A percentile compares a stretch with the other conserved stretches of the same genome.
Evolutionary conservation across 352 stramenopile species (phyloP).

Genomic region (Phytophthora macrochlamydospora): DNA sequence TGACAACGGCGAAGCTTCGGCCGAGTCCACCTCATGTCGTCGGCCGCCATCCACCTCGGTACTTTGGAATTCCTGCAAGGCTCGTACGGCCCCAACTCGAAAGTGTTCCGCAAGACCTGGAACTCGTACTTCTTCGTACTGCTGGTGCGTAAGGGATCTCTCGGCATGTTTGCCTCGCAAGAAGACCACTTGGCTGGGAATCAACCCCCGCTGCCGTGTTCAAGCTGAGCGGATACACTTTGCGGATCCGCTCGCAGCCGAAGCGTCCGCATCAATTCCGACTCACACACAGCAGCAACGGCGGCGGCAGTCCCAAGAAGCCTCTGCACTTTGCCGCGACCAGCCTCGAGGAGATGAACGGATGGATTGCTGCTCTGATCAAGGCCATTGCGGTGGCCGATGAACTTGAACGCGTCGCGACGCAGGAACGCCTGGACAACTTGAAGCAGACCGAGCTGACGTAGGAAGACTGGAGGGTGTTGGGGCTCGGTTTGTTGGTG

Average conservation of each 20-base stretch:
- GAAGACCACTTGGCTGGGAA: conserved; percentile 48
- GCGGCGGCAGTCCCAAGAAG: conserved; percentile 47
- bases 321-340: conserved; percentile 57
- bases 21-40: conserved; percentile 29
- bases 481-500: background rate
- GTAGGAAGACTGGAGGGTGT: background rate
- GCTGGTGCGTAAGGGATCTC: conserved; percentile 71
- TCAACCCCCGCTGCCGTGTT: conserved; percentile 62
- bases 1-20: conserved; percentile 22
- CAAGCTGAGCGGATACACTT: conserved; percentile 71
- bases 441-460: background rate
- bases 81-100: conserved; percentile 38
- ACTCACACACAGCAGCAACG: conserved; percentile 46
- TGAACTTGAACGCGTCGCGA: conserved; percentile 42
- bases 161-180: conserved; percentile 66
- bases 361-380: conserved; percentile 65
- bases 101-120: conserved; percentile 72
- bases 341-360: conserved; percentile 74
- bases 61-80: conserved; percentile 60
- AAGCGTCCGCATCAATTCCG: conserved; percentile 70
- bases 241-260: conserved; percentile 71
- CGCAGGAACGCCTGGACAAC: conserved; percentile 9
- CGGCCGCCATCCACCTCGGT: conserved; percentile 50
- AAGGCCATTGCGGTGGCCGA: conserved; percentile 67
- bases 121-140: conserved; percentile 71